phyloP scores from a whole-genome alignment of 2,329 filamentous ascomycete species.

The Penicillium olsonii region DNA sequence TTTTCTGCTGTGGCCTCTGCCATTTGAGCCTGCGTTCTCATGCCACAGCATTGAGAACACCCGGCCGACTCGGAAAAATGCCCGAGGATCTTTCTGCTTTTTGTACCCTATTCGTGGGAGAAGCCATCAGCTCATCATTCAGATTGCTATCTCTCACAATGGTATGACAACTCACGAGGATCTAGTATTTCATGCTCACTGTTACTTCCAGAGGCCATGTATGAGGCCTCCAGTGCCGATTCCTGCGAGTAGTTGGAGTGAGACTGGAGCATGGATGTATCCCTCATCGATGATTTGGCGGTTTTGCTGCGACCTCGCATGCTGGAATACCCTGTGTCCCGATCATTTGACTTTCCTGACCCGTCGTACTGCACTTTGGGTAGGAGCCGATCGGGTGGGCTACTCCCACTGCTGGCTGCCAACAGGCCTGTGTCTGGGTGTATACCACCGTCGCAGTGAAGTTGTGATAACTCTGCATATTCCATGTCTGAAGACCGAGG shows the following conservation, averaged over 20 bases:
- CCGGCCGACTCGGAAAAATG: constrained; percentile 23
- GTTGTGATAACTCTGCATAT: background rate
- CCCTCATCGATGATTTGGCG: background rate
- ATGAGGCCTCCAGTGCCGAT: constrained; percentile 3
- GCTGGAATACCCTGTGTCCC: no score
- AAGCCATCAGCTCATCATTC: background rate
- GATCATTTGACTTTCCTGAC: no score
- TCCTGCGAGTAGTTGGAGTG: background rate
- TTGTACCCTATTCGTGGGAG: constrained; percentile 10
- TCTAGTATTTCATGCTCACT: constrained; percentile 9
- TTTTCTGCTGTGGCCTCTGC: constrained; percentile 6
- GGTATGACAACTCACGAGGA: constrained; percentile 10
- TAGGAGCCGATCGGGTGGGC: no score
- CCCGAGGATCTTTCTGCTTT: constrained; percentile 8
- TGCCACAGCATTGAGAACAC: constrained; percentile 37
- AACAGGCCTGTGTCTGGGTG: no score
- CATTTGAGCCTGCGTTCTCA: constrained; percentile 26
- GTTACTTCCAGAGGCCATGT: background rate
- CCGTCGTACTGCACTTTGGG: no score
- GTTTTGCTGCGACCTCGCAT: background rate
- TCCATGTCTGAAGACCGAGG: background rate
- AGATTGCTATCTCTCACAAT: background rate
- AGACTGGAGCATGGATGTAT: no score
- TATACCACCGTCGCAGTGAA: background rate
- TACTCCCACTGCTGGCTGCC: no score